These are phyloP conservation scores for Austroboletus rostrupii DNA, from an alignment of 1,284 basidiomycete genomes.

Conservation along the genomic window DNA sequence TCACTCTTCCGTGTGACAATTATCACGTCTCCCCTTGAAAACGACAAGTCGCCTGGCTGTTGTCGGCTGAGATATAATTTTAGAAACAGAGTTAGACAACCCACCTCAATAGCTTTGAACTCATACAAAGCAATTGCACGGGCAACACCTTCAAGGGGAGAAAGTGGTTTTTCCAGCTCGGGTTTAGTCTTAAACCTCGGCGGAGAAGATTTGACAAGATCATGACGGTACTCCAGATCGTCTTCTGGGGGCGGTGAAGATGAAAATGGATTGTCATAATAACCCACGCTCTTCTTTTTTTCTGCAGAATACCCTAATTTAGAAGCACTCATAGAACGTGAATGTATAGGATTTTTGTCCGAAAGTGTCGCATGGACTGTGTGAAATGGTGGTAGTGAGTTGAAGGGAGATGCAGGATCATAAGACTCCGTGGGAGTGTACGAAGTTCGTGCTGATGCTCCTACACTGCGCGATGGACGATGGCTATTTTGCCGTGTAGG, in stretches of 20 bases:
- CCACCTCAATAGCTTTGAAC: conserved; percentile 69
- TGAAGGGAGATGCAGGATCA: conserved; percentile 32
- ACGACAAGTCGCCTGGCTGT: conserved; percentile 77
- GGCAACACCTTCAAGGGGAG: conserved; percentile 56
- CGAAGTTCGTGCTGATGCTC: conserved; percentile 10
- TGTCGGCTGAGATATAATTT: conserved; percentile 4
- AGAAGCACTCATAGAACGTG: conserved; percentile 37
- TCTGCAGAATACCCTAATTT: conserved; percentile 7
- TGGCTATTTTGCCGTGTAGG: conserved; percentile 27
- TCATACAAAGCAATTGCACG: conserved; percentile 79
- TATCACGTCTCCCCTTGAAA: conserved; percentile 83
- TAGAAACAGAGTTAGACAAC: conserved; percentile 14
- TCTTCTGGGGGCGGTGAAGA: conserved; percentile 20
- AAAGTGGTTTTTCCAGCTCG: conserved; percentile 45
- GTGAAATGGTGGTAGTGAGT: conserved; percentile 31
- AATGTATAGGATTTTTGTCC: conserved; percentile 30
- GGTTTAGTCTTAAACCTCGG: conserved; percentile 45
- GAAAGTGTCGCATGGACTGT: conserved; percentile 22
- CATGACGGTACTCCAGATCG: conserved; percentile 11
- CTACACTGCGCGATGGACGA: conserved; percentile 20
- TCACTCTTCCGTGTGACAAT: conserved; percentile 71
- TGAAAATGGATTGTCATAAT: conserved; percentile 27
- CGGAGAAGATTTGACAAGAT: conserved; percentile 10
- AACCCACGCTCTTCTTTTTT: conserved; percentile 2
- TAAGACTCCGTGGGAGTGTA: conserved; percentile 20